phyloP scores from a whole-genome alignment of 2,329 filamentous ascomycete species.

The Aspergillus sp. region DNA sequence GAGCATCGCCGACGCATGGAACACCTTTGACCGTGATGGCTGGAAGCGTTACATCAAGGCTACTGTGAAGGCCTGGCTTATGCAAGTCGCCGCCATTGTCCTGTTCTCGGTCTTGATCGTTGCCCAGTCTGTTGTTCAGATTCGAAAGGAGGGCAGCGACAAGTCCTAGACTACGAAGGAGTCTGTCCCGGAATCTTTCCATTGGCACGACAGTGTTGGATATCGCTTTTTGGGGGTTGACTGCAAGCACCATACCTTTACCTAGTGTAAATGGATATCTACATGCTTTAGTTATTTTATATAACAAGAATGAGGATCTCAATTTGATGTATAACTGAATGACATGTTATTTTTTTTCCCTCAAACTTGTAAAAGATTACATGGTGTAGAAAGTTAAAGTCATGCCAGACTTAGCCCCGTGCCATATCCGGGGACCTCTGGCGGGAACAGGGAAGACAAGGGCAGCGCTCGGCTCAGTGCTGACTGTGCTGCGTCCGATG shows the following conservation, averaged over 20 bases:
- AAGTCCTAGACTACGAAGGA: background rate
- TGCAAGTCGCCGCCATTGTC: slow-evolving; percentile 51
- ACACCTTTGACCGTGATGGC: slow-evolving; percentile 70
- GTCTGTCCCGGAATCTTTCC: background rate
- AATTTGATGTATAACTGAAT: background rate
- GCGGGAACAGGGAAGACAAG: too few species aligned
- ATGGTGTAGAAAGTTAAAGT: too few species aligned
- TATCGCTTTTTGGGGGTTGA: background rate
- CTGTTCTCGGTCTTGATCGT: slow-evolving; percentile 9
- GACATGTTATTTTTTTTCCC: background rate
- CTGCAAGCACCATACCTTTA: background rate
- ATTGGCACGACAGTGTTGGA: background rate
- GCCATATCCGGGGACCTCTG: too few species aligned
- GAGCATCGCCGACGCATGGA: slow-evolving; percentile 74
- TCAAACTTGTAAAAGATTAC: too few species aligned
- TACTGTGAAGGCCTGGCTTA: slow-evolving; percentile 67
- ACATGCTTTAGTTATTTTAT: background rate
- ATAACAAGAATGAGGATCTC: background rate
- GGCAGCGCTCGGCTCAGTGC: too few species aligned
- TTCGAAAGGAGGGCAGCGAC: background rate
- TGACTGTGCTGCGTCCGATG: background rate
- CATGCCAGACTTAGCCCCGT: too few species aligned
- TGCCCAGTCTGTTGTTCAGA: slow-evolving; percentile 6
- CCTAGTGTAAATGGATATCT: background rate
- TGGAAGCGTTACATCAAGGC: slow-evolving; percentile 73